Conservation (phyloP, 2,329 filamentous ascomycete genomes). For the Lasiodiplodia theobromae region DNA sequence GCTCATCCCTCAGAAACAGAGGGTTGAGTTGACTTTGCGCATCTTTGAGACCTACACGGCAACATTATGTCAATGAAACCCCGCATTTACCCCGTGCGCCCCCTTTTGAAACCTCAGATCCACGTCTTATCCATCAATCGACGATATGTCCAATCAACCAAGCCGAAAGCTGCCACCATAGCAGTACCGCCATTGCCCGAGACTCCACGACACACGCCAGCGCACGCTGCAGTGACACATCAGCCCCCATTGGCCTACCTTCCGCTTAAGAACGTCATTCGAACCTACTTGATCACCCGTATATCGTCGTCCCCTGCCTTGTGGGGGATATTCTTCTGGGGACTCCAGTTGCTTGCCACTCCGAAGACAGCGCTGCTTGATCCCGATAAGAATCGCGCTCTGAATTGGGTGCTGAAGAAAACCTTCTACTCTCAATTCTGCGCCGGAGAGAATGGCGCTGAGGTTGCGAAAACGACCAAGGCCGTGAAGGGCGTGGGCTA, state of each 20-base stretch:
- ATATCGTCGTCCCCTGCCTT: slow-evolving; percentile 14
- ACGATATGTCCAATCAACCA: slow-evolving; percentile 21
- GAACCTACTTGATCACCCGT: slow-evolving; percentile 28
- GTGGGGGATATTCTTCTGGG: neutral
- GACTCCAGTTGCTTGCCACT: slow-evolving; percentile 19
- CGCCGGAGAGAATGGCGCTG: slow-evolving; percentile 74
- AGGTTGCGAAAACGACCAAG: slow-evolving; percentile 70
- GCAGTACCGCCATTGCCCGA: slow-evolving; percentile 13
- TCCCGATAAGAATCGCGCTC: slow-evolving; percentile 54
- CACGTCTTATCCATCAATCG: neutral
- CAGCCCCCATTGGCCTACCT: slow-evolving; percentile 14
- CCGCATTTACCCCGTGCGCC: slow-evolving; percentile 1
- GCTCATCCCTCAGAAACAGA: neutral
- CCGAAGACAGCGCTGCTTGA: slow-evolving; percentile 14
- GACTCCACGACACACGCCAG: slow-evolving; percentile 2
- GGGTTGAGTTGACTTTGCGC: neutral
- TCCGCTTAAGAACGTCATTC: slow-evolving; percentile 21
- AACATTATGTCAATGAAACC: neutral
- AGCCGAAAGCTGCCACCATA: slow-evolving; percentile 17
- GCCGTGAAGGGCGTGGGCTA: slow-evolving; percentile 75
- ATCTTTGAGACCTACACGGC: neutral
- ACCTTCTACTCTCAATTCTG: slow-evolving; percentile 93
- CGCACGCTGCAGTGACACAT: neutral
- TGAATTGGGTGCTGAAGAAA: slow-evolving; percentile 74
- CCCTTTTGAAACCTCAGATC: neutral